Conservation (phyloP, 345 rosid species). For the Draba incana region DNA sequence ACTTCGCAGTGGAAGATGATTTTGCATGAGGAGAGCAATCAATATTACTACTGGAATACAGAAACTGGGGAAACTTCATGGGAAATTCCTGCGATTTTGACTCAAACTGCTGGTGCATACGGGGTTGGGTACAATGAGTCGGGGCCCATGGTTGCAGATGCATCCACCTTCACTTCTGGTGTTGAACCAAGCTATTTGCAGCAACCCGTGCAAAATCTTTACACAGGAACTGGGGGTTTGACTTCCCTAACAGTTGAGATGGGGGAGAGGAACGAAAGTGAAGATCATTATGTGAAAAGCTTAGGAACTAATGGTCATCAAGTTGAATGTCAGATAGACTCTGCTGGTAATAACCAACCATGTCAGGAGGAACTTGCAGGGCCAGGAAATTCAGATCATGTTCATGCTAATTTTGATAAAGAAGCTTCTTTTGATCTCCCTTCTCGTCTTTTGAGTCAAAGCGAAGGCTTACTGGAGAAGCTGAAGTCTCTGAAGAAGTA, state of each 20-base stretch:
- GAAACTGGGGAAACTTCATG: conserved; percentile 98
- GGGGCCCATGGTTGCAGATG: conserved; percentile 40
- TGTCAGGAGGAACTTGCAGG: conserved; percentile 37
- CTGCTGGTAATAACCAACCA: conserved; percentile 37
- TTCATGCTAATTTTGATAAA: conserved; percentile 38
- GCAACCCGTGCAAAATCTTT: conserved; percentile 36
- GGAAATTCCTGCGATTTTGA: conserved; percentile 73
- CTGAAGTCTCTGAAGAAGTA: conserved; percentile 79
- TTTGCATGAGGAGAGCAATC: conserved; percentile 86
- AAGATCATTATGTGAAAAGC: no score
- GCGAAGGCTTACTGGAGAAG: conserved; percentile 69
- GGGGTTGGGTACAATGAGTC: conserved; percentile 44
- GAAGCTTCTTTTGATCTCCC: conserved; percentile 47
- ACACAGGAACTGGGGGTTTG: conserved; percentile 32
- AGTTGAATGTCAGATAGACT: conserved; percentile 40
- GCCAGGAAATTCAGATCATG: conserved; percentile 36
- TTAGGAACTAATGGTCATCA: conserved; percentile 36
- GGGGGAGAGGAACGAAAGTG: conserved; percentile 24
- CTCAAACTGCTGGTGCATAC: conserved; percentile 46
- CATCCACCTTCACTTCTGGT: conserved; percentile 35
- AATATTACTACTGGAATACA: conserved; percentile 90
- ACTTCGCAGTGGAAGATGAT: conserved; percentile 79
- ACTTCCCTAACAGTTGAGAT: conserved; percentile 40
- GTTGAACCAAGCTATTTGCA: conserved; percentile 46
- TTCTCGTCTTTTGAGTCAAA: conserved; percentile 54